These are phyloP conservation scores for Diphasiastrum complanatum DNA, from an alignment of 83 land plant genomes.

Conservation along the genomic window DNA sequence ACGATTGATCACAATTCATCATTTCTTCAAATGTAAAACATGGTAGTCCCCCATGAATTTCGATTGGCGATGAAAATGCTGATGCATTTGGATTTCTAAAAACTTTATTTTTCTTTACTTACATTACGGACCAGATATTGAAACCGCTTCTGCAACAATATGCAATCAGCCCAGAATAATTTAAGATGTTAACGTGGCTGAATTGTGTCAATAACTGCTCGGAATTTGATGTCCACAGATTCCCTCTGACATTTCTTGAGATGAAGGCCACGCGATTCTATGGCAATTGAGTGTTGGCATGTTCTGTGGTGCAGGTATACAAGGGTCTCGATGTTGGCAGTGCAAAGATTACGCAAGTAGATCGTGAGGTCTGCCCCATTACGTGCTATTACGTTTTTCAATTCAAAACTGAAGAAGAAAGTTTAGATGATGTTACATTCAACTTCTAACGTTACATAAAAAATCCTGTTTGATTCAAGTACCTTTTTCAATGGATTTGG, in stretches of 20 bases:
- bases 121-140: too few relatives aligned
- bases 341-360: constrained; percentile 12
- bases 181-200: too few relatives aligned
- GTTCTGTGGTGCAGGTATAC: constrained; percentile 39
- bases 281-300: neutral
- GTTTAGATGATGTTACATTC: too few relatives aligned
- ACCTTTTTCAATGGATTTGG: too few relatives aligned
- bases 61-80: neutral
- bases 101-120: too few relatives aligned
- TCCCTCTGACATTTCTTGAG: neutral
- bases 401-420: neutral
- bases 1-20: neutral
- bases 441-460: too few relatives aligned
- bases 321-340: constrained; percentile 25
- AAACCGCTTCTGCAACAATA: too few relatives aligned
- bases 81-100: too few relatives aligned
- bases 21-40: neutral
- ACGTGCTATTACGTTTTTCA: neutral
- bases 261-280: neutral
- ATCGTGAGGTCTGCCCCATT: constrained; percentile 38
- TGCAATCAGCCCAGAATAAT: too few relatives aligned
- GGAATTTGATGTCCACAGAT: neutral
- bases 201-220: too few relatives aligned
- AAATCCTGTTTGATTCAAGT: too few relatives aligned
- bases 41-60: neutral